Evolutionary conservation across 352 stramenopile species (phyloP), one percentile per base, ranked within the genome.

Genomic region (Phytophthora sp.): DNA sequence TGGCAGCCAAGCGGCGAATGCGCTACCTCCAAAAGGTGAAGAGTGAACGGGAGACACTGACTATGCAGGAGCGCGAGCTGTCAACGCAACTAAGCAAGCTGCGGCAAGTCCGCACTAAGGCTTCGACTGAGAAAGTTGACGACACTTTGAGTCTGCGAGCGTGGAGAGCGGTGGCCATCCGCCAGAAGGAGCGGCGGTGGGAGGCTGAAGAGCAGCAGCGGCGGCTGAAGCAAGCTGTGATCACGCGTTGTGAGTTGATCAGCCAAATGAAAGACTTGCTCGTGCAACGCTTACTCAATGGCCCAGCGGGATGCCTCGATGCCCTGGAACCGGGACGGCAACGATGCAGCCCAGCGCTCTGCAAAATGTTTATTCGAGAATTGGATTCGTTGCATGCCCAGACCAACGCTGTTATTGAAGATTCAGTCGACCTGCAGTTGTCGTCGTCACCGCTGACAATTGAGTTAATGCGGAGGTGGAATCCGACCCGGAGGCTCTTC

Each of bases 351-450:
- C 10, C 12, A 17, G 20, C 39, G 5, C 17, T 60, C 4, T 44
- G 51, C 38, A 43, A 69, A 35, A 57, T 32, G 8, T 63, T 54
- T 24, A 8, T 44, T 9, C 34, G 31, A n/a, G 60, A 69, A n/a
- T 9, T 63, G 11, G 60, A 63, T 13, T 15, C 35, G 10, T 18
- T 63, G 28, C 43, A 69, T 12, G 52, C 60, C 5, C 41, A 54
- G 37, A 69, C 60, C 4, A 32, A 63, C 45, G 30, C 38, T 9
- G 24, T 69, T 9, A 42, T 38, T 21, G 28, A 32, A 1, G 45
- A 27, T 9, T 37, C 31, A 11, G 21, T 46, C 0, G 42, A 61
- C 6, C 32, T 54, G 2, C 46, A 58, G 17, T 6, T 41, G 31
- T 38, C 39, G 1, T 5, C 20, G 9, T 26, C 37, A 13, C 37